Evolutionary conservation across 805 yeast genomes (phyloP).

Genomic region (Saccharomyces eubayanus): DNA sequence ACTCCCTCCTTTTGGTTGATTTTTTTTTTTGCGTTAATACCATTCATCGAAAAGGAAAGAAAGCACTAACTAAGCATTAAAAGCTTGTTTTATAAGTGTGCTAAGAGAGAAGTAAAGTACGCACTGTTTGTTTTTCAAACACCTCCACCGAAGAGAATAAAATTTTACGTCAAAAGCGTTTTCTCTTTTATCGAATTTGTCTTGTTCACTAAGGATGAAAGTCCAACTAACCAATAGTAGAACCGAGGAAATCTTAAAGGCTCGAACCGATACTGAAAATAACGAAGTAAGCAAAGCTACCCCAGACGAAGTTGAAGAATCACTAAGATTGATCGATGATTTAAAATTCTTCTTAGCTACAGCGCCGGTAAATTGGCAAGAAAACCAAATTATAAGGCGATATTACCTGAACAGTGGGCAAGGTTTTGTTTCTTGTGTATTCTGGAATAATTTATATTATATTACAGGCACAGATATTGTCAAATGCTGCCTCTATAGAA

Average conservation of each 20-base stretch:
- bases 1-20: neutral
- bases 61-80: neutral
- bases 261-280: conserved; percentile 1
- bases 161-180: neutral
- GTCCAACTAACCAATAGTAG: conserved; percentile 10
- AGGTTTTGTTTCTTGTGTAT: conserved; percentile 86
- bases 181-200: neutral
- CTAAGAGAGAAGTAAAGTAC: neutral
- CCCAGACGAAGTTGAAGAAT: conserved; percentile 36
- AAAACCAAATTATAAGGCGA: conserved; percentile 75
- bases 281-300: conserved; percentile 1
- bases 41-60: neutral
- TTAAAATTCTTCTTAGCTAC: conserved; percentile 80
- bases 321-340: conserved; percentile 60
- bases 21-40: neutral
- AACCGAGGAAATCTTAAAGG: conserved; percentile 16
- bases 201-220: conserved; percentile 6
- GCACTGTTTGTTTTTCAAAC: neutral
- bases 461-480: conserved; percentile 96
- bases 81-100: neutral
- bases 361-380: conserved; percentile 93
- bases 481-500: conserved; percentile 78
- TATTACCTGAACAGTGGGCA: conserved; percentile 82
- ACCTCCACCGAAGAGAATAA: neutral
- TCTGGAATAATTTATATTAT: conserved; percentile 83